Conservation (phyloP, 306 rosid genomes). For the Lotus japonicus region DNA sequence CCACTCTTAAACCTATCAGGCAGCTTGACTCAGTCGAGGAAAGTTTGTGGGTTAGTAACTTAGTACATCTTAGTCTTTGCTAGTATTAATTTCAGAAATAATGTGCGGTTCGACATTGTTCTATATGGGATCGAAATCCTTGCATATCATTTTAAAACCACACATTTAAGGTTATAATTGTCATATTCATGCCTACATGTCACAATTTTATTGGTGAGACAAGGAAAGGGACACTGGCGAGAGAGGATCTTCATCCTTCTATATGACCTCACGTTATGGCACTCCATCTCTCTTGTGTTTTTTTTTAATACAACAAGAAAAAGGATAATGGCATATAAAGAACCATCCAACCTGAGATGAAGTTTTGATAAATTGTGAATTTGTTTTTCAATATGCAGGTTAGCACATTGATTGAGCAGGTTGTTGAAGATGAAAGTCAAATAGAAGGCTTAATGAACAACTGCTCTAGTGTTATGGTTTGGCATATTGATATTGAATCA, state of each 20-base stretch:
- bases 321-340: background rate
- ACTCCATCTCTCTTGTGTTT: background rate
- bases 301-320: background rate
- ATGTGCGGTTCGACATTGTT: background rate
- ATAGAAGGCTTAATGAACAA: slow-evolving; percentile 67
- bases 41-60: slow-evolving; percentile 52
- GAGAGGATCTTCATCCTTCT: too few relatives aligned
- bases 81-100: background rate
- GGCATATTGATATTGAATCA: slow-evolving; percentile 49
- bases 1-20: slow-evolving; percentile 61
- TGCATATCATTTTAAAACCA: too few relatives aligned
- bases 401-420: slow-evolving; percentile 71
- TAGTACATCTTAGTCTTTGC: slow-evolving; percentile 6
- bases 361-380: slow-evolving; percentile 1
- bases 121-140: too few relatives aligned
- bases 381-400: slow-evolving; percentile 45
- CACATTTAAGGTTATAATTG: too few relatives aligned
- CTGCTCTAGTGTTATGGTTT: slow-evolving; percentile 77
- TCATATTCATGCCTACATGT: too few relatives aligned
- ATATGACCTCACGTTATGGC: background rate
- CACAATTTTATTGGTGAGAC: too few relatives aligned
- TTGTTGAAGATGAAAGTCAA: slow-evolving; percentile 89
- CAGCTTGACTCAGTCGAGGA: slow-evolving; percentile 57
- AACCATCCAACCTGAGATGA: background rate
- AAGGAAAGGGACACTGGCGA: too few relatives aligned